A percentile compares a stretch with the other conserved stretches of the same genome.
Evolutionary conservation across 176 grass and related monocot species (phyloP).

Genomic region (Typha latifolia): DNA sequence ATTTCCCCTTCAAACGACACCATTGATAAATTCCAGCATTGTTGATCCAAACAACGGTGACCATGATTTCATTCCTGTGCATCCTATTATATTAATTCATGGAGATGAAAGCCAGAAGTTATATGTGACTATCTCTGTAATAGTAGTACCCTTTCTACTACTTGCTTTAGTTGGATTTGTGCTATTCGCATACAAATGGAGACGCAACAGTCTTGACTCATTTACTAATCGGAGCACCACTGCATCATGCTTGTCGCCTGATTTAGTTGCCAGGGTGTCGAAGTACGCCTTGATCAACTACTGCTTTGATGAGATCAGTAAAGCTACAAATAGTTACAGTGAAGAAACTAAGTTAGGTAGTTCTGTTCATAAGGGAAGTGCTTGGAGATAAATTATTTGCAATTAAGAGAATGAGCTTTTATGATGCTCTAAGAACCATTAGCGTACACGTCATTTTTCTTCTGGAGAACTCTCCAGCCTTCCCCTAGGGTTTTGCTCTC

Average conservation of each 20-base stretch:
- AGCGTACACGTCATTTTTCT: too few relatives aligned
- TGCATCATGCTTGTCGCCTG: slow-evolving; percentile 2
- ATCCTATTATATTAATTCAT: background rate
- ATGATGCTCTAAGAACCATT: too few relatives aligned
- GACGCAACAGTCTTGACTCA: background rate
- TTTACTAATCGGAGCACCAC: background rate
- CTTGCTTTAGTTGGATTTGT: background rate
- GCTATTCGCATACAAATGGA: background rate
- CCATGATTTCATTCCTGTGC: background rate
- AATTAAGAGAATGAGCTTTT: background rate
- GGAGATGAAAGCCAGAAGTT: background rate
- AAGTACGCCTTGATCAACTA: background rate
- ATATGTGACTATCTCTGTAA: background rate
- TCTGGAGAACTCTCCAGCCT: too few relatives aligned
- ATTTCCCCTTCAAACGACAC: background rate
- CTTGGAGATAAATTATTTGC: background rate
- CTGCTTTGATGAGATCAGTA: background rate
- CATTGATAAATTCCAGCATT: slow-evolving; percentile 5
- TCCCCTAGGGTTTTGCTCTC: too few relatives aligned
- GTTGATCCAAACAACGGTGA: background rate
- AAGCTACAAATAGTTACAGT: background rate
- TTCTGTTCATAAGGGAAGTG: slow-evolving; percentile 3
- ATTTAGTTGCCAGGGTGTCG: background rate
- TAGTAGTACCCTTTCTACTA: background rate
- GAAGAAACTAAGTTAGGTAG: background rate